Evolutionary conservation across 2,329 filamentous ascomycete species (phyloP).

Genomic region (Botrytis deweyae): DNA sequence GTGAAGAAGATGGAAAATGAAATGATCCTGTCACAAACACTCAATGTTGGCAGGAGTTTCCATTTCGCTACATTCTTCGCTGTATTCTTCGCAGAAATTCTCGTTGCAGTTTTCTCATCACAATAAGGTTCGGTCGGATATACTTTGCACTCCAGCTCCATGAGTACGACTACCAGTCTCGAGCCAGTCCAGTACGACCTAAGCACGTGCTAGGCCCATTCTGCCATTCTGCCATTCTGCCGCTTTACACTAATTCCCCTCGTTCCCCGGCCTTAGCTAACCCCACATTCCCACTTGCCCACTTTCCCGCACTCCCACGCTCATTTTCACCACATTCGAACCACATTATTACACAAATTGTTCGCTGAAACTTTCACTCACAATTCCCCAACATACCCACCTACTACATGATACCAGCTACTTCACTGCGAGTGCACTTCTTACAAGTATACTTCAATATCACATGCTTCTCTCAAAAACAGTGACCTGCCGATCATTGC

Average conservation of each 20-base stretch:
- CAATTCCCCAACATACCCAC: background rate
- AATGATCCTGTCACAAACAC: background rate
- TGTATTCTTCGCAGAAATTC: background rate
- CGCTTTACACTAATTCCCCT: background rate
- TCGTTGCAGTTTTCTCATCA: background rate
- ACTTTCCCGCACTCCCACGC: too few relatives aligned
- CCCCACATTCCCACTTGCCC: background rate
- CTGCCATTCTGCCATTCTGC: background rate
- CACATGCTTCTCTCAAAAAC: background rate
- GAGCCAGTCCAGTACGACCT: background rate
- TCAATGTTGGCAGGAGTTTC: background rate
- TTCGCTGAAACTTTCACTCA: background rate
- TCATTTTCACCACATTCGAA: background rate
- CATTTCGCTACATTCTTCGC: background rate
- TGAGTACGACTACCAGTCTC: background rate
- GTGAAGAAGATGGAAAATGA: background rate
- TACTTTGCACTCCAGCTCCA: background rate
- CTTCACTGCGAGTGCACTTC: background rate
- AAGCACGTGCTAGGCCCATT: background rate
- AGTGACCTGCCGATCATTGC: background rate
- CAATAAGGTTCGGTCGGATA: background rate
- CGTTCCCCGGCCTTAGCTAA: background rate
- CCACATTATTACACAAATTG: background rate
- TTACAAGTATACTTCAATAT: background rate
- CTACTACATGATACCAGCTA: background rate